Conservation (phyloP, 441 rosid genomes). For the Brassica hybrid region DNA sequence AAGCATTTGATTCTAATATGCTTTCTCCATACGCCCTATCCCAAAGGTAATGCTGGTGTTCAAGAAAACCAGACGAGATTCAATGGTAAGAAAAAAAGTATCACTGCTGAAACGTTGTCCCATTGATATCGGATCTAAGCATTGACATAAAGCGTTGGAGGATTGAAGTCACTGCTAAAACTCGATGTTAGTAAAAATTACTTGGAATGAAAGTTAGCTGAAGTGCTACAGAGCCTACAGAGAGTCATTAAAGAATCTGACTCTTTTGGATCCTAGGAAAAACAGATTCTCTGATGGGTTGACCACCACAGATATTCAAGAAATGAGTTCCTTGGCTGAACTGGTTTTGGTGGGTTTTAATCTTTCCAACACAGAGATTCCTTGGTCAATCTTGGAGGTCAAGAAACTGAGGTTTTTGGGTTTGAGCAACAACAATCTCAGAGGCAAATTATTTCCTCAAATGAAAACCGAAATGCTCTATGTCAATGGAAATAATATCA, state of each 20-base stretch:
- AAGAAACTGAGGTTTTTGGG: conserved; percentile 78
- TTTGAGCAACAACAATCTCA: too few relatives aligned
- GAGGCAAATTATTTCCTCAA: conserved; percentile 45
- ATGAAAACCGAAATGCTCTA: conserved; percentile 63
- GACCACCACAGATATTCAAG: conserved; percentile 50
- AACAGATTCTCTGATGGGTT: conserved; percentile 72
- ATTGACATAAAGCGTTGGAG: conserved; percentile 47
- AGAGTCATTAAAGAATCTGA: conserved; percentile 44
- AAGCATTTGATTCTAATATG: conserved; percentile 18
- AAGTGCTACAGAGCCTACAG: conserved; percentile 40
- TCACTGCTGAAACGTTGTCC: too few relatives aligned
- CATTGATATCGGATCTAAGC: conserved; percentile 70
- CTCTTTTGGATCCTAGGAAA: conserved; percentile 39
- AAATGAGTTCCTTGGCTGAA: conserved; percentile 54
- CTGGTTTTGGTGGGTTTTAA: conserved; percentile 58
- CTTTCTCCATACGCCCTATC: neutral
- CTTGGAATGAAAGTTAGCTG: conserved; percentile 48
- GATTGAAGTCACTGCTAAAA: conserved; percentile 66
- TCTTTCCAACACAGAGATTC: conserved; percentile 63
- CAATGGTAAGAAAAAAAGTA: neutral
- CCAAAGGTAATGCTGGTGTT: neutral
- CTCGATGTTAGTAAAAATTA: conserved; percentile 81
- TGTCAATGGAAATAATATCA: conserved; percentile 70
- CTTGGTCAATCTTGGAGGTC: conserved; percentile 58
- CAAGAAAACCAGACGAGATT: conserved; percentile 22